Conservation (phyloP, 164 flowering plant genomes). For the Macadamia tetraphylla region DNA sequence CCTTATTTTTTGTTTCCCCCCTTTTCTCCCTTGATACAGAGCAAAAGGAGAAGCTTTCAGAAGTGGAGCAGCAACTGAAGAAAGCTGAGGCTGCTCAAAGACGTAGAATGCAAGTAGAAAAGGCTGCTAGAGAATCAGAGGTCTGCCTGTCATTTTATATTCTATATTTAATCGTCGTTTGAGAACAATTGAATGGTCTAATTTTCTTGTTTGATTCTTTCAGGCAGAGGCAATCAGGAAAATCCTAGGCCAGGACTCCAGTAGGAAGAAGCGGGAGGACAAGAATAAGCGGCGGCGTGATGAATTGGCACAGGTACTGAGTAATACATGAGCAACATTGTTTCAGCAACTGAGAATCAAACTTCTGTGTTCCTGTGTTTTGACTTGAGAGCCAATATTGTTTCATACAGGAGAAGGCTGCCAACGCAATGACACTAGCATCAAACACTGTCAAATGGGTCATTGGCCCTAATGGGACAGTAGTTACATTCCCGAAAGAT, state of each 20-base stretch:
- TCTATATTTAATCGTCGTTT: background rate
- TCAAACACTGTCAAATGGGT: constrained; percentile 61
- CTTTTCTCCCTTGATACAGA: constrained; percentile 28
- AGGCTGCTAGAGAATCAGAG: constrained; percentile 86
- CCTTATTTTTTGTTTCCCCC: background rate
- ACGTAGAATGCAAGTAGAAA: constrained; percentile 86
- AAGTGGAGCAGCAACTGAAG: constrained; percentile 84
- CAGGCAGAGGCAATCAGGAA: constrained; percentile 95
- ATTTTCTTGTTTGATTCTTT: constrained; percentile 13
- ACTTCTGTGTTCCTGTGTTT: background rate
- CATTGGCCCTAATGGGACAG: constrained; percentile 69
- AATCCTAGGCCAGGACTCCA: constrained; percentile 94
- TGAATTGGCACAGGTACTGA: constrained; percentile 79
- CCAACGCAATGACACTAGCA: constrained; percentile 45
- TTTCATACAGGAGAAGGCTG: constrained; percentile 72
- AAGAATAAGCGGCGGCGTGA: constrained; percentile 77
- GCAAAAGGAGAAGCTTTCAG: constrained; percentile 91
- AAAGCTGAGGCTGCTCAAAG: constrained; percentile 97
- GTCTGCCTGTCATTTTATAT: constrained; percentile 29
- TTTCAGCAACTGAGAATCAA: background rate
- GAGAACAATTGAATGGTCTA: background rate
- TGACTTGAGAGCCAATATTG: background rate
- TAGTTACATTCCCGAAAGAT: constrained; percentile 65
- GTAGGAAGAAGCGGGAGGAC: constrained; percentile 81
- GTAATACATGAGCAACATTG: background rate